These are phyloP conservation scores for Pseudogymnoascus sp. DNA, from an alignment of 2,329 filamentous ascomycete genomes.

Conservation along the genomic window DNA sequence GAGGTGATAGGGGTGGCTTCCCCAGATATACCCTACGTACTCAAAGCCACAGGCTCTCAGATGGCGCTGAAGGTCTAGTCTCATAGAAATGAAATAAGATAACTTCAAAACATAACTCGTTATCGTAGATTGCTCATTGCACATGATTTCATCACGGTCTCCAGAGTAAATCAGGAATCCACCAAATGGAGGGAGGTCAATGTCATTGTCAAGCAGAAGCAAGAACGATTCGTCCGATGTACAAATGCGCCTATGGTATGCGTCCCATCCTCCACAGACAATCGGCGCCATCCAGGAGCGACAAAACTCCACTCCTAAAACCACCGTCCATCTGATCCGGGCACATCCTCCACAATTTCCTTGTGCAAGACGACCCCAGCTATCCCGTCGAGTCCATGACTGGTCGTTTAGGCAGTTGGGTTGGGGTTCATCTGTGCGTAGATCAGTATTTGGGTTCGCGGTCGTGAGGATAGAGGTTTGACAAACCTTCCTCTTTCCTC, in stretches of 20 bases:
- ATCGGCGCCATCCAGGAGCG: slow-evolving; percentile 23
- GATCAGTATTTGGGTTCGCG: slow-evolving; percentile 15
- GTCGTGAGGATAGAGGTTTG: slow-evolving; percentile 10
- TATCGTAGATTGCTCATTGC: not conserved
- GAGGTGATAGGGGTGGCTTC: not conserved
- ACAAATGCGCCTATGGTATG: slow-evolving; percentile 28
- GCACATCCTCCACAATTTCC: slow-evolving; percentile 18
- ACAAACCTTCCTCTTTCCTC: slow-evolving; percentile 94
- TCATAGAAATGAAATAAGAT: not conserved
- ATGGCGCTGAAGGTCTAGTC: not conserved
- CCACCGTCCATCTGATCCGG: slow-evolving; percentile 24
- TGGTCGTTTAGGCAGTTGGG: slow-evolving; percentile 56
- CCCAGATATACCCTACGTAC: not conserved
- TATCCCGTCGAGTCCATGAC: slow-evolving; percentile 16
- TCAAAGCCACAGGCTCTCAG: not conserved
- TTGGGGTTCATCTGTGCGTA: slow-evolving; percentile 72
- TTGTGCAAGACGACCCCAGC: slow-evolving; percentile 13
- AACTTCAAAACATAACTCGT: not conserved
- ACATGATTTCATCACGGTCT: not conserved
- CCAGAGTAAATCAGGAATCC: not conserved
- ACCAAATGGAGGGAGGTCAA: not conserved
- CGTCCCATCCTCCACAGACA: slow-evolving; percentile 26
- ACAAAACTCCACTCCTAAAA: slow-evolving; percentile 21
- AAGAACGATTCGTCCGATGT: slow-evolving; percentile 23
- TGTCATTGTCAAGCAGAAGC: slow-evolving; percentile 17